Conservation (phyloP, 2,329 filamentous ascomycete species). For the Aureobasidium musti region DNA sequence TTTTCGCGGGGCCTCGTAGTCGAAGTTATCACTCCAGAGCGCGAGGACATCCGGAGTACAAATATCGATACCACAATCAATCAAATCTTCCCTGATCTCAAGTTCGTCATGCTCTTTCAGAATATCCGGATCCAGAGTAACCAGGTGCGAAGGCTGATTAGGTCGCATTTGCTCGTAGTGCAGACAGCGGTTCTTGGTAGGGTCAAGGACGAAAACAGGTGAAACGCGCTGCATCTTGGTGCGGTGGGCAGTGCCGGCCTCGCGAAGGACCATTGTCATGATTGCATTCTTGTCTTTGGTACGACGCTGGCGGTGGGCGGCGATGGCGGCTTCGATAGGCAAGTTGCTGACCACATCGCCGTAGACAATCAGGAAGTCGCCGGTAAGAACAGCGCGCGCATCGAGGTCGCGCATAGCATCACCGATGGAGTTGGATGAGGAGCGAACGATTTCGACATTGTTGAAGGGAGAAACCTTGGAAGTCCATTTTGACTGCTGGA, state of each 20-base stretch:
- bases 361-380: constrained; percentile 90
- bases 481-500: constrained; percentile 76
- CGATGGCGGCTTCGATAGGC: constrained; percentile 74
- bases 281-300: constrained; percentile 88
- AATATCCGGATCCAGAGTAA: constrained; percentile 77
- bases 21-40: constrained; percentile 95
- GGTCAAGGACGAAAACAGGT: constrained; percentile 84
- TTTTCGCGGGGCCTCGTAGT: constrained; percentile 85
- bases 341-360: constrained; percentile 92
- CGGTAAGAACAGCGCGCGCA: constrained; percentile 76
- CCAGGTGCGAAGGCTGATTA: constrained; percentile 62
- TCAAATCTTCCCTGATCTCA: constrained; percentile 80
- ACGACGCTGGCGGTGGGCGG: constrained; percentile 76
- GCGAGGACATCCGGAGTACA: constrained; percentile 95
- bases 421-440: constrained; percentile 82
- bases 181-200: constrained; percentile 74
- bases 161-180: constrained; percentile 92
- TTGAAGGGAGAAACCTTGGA: constrained; percentile 76
- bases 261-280: constrained; percentile 91
- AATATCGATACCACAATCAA: constrained; percentile 95
- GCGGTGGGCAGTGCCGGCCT: constrained; percentile 72
- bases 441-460: constrained; percentile 79
- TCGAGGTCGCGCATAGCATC: constrained; percentile 95
- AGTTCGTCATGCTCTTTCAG: constrained; percentile 72
- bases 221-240: constrained; percentile 73